Base-by-base conservation (phyloP, 2,329 filamentous ascomycete species). In the Fusarium acutatum region DNA sequence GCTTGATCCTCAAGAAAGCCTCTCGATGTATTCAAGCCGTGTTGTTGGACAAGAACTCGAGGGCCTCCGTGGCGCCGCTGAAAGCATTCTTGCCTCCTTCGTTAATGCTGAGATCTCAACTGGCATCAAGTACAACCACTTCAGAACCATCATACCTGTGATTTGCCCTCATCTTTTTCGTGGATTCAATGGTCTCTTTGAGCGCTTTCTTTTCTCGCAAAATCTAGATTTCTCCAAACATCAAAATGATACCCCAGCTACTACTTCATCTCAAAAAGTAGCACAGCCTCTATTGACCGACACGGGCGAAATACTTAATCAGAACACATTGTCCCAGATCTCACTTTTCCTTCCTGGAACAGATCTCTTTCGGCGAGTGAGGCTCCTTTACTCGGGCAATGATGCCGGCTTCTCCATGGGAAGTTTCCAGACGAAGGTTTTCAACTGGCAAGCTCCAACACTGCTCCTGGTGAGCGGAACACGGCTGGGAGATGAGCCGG, bases 401-500 rank as follows among this genome's bases (percentile, higher is more conserved):
- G 88, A 90, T 32, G 89, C 91, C 18, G 93, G 93, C 10, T 95
- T 94, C 81, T 93, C 91, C 26, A 92, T 94, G 89, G 92, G 92
- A 28, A 92, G 90, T 62, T 94, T 94, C 71, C 91, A 94, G 78
- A 88, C 90, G 26, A 91, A 91, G 74, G 90, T 94, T 6, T 93
- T 94, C 82, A 93, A 94, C 79, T 95, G 93, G 92, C 86, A 89
- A 46, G 92, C 92, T 0, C 93, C 93, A 0, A 94, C 93, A 0
- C 88, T 95, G 24, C 84, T 95, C 17, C 86, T 95, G 3, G 90
- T 94, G 4, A 88, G 89, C 26, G 93, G 93, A 26, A 89, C 87
- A 8, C 86, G 91, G 11, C 84, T 94, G 12, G 80, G 84, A 5
- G 83, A 88, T 26, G 78, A 81, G 44, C 83, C 86, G 4, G 80